Conservation (phyloP, 139 green algal genomes). For the Picochlorum sp. region DNA sequence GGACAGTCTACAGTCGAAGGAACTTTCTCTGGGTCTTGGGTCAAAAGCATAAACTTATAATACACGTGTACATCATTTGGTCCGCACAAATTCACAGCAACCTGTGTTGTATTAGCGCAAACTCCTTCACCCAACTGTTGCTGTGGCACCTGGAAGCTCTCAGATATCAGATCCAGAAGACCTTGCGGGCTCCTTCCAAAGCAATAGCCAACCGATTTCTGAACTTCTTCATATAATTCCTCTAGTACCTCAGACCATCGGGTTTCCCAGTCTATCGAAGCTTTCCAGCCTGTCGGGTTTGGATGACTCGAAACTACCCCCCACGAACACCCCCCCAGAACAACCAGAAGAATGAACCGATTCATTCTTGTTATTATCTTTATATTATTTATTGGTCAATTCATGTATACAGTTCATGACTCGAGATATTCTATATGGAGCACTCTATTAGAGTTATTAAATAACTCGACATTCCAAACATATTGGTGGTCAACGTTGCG, state of each 20-base stretch:
- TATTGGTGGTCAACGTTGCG: too few species aligned
- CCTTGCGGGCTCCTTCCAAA: slow-evolving; percentile 7
- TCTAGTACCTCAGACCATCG: slow-evolving; percentile 13
- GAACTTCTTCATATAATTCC: slow-evolving; percentile 5
- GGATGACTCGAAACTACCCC: too few species aligned
- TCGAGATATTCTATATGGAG: too few species aligned
- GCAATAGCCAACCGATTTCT: slow-evolving; percentile 26
- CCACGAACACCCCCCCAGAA: too few species aligned
- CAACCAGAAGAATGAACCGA: too few species aligned
- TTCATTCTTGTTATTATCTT: too few species aligned
- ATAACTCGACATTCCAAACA: too few species aligned
- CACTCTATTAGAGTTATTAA: too few species aligned
- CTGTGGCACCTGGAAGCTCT: slow-evolving; percentile 21
- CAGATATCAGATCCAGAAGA: slow-evolving; percentile 3
- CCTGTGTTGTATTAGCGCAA: slow-evolving; percentile 20
- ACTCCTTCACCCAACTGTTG: slow-evolving; percentile 7
- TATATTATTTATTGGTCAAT: too few species aligned
- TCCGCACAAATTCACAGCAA: slow-evolving; percentile 16
- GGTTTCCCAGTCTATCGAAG: not conserved
- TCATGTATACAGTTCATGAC: too few species aligned
- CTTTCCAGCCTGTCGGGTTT: too few species aligned
- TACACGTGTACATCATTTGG: slow-evolving; percentile 21
- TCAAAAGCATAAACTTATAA: slow-evolving; percentile 39
- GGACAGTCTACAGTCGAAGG: slow-evolving; percentile 23
- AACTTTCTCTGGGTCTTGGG: slow-evolving; percentile 32